A percentile compares a stretch with the other conserved stretches of the same genome.
Evolutionary conservation across 2,329 filamentous ascomycete genomes (phyloP).

Genomic region (Blastomyces parvus): DNA sequence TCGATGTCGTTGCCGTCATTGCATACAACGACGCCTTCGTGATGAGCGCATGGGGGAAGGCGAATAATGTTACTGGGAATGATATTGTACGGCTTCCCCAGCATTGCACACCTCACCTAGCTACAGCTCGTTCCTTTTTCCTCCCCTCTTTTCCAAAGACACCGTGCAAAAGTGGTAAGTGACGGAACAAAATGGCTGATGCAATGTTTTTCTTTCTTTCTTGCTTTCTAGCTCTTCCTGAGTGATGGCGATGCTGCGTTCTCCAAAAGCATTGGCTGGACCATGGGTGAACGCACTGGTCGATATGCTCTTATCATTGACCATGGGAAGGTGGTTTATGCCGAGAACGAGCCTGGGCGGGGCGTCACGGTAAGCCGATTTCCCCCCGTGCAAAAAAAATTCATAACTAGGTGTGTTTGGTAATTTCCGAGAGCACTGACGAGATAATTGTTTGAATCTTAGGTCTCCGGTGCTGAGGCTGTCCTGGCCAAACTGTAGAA

Average conservation of each 20-base stretch:
- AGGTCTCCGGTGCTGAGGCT: conserved; percentile 33
- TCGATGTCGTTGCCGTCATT: conserved; percentile 72
- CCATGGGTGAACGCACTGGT: conserved; percentile 60
- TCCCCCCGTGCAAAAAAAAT: background rate
- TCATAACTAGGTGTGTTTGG: background rate
- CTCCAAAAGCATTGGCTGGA: conserved; percentile 70
- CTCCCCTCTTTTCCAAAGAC: background rate
- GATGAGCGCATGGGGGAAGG: conserved; percentile 85
- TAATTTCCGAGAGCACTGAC: background rate
- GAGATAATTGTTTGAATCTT: background rate
- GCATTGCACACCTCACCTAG: too few relatives aligned
- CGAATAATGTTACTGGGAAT: conserved; percentile 66
- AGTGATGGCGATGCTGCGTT: conserved; percentile 64
- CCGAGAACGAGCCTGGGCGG: conserved; percentile 54
- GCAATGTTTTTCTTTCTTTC: conserved; percentile 3
- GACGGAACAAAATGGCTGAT: conserved; percentile 8
- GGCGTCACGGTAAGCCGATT: conserved; percentile 23
- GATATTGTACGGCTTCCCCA: conserved; percentile 45
- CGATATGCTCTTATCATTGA: conserved; percentile 75
- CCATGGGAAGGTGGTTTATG: conserved; percentile 73
- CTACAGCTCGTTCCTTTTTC: background rate
- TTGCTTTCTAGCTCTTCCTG: conserved; percentile 55
- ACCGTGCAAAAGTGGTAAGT: background rate
- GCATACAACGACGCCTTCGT: conserved; percentile 79
- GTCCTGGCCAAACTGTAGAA: conserved; percentile 32